Evolutionary conservation across 2,329 filamentous ascomycete genomes (phyloP), one percentile per base, ranked within the genome.

Genomic region (Eutypella sp.): DNA sequence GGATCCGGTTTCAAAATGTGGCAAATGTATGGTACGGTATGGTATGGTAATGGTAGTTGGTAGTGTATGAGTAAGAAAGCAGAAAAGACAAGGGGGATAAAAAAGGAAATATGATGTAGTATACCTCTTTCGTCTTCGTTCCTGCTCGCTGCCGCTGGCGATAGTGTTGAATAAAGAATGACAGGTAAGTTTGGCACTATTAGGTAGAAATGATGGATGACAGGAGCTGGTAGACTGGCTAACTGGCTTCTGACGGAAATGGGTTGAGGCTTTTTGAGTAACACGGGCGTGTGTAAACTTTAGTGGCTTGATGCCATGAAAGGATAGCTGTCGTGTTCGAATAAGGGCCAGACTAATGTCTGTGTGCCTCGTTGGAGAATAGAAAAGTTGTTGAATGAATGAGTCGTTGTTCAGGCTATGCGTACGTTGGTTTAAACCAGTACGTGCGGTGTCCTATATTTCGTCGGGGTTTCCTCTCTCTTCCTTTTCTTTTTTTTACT

Each of bases 1-100:
- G 57, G 55, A 54, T 58, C 53, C 55, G 51, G 48, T 54, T 55
- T 50, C 53, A 58, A 53, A 51, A 44, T 48, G 42, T 51, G 57
- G 58, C 59, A 59, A 58, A n/a, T n/a, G n/a, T n/a, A n/a, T n/a
- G n/a, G n/a, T n/a, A n/a, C n/a, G n/a, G n/a, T n/a, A n/a, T n/a
- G n/a, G n/a, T n/a, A n/a, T n/a, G n/a, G n/a, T n/a, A n/a, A n/a
- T n/a, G n/a, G n/a, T n/a, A n/a, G n/a, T n/a, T n/a, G n/a, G n/a
- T n/a, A n/a, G n/a, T n/a, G n/a, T 58, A 56, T 54, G 56, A 51
- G 54, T 42, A 55, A 55, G 41, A 33, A 44, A 47, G 42, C 44
- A 41, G 45, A 37, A 46, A 50, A n/a, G n/a, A 48, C 42, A 54
- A 54, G 50, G 47, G 42, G 50, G 37, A 48, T 49, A 48, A 50